Base-by-base conservation (phyloP, 179 eudicot species). In the Beta macrorhiza region DNA sequence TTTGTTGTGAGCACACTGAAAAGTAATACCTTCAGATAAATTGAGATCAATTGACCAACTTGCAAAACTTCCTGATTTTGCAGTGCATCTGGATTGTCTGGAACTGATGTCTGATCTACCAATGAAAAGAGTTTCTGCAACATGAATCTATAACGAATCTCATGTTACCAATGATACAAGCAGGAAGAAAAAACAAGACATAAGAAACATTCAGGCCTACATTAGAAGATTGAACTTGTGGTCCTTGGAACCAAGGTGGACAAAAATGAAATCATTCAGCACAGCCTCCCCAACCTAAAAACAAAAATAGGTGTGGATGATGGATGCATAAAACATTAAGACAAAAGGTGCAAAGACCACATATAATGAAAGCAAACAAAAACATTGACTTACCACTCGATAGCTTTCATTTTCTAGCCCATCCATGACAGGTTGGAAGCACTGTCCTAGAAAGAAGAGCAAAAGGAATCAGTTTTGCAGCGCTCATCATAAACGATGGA, bases 71-170 rank as follows among this genome's bases (percentile, higher is more conserved):
- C 99, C 53, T 97, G 99, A 81, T 91, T 92, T 84, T 92, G 97
- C 89, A 91, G 83, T 70, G 99, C 84, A 88, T 97, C 99, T 37
- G 98, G 89, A 82, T 92, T 97, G 91, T 96, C 99, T 45, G 89
- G 91, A 69, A 88, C 89, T 76, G 99, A 94, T 67, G 97, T 96
- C 88, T 94, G 93, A 86, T 96, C 99, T 79, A 91, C 84, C 25
- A 92, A 89, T 79, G 99, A 94, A 85, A 96, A 96, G 74, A 96
- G 97, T 82, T 96, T 96, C 92, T 94, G 99, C 91, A 94, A 75
- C 98, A 96, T 94, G 81, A 94, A 92, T 72, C 99, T 96, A 80
- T 47, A 80, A 42, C 57, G 82, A 78, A 64, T 81, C 69, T 52
- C 71, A 68, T 20, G 81, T 81, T 82, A 82, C 44, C 67, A 81